Percentiles rank a stretch among this genome's conserved stretches.
phyloP scores from a whole-genome alignment of 805 yeast species.

The Yarrowia phangngaensis region DNA sequence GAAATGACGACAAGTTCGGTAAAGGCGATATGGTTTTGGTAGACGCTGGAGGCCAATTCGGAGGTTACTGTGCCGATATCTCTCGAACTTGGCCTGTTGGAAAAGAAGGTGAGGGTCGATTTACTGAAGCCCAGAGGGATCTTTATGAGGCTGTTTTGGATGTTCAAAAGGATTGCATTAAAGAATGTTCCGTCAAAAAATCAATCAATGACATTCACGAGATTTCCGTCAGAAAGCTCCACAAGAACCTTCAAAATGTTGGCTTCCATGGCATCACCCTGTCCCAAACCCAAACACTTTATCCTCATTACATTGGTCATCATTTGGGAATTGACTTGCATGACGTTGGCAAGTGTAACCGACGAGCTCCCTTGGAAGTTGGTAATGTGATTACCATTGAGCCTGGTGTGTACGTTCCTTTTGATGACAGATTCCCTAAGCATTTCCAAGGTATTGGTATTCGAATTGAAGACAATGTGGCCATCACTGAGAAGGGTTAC shows the following conservation, averaged over 20 bases:
- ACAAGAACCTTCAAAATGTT: conserved; percentile 61
- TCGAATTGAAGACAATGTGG: conserved; percentile 92
- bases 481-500: conserved; percentile 58
- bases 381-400: conserved; percentile 92
- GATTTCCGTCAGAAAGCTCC: conserved; percentile 56
- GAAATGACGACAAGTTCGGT: conserved; percentile 78
- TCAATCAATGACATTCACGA: conserved; percentile 75
- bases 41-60: conserved; percentile 91
- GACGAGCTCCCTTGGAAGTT: conserved; percentile 49
- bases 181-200: conserved; percentile 53
- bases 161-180: conserved; percentile 76
- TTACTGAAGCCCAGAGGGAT: conserved; percentile 75
- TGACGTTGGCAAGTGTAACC: conserved; percentile 43
- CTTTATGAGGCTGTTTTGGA: conserved; percentile 82
- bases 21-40: conserved; percentile 81
- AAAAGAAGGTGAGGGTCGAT: conserved; percentile 48
- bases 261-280: conserved; percentile 51
- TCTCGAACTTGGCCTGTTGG: conserved; percentile 92
- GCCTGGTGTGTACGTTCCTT: conserved; percentile 91
- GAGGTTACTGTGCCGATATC: conserved; percentile 94
- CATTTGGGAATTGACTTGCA: conserved; percentile 84
- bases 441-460: conserved; percentile 86
- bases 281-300: conserved; percentile 45
- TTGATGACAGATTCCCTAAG: conserved; percentile 63
- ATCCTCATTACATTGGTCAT: conserved; percentile 96